A percentile compares a stretch with the other conserved stretches of the same genome.
These are phyloP conservation scores for Calonectria multiphialidica DNA, from an alignment of 2,329 filamentous ascomycete genomes.

Conservation along the genomic window DNA sequence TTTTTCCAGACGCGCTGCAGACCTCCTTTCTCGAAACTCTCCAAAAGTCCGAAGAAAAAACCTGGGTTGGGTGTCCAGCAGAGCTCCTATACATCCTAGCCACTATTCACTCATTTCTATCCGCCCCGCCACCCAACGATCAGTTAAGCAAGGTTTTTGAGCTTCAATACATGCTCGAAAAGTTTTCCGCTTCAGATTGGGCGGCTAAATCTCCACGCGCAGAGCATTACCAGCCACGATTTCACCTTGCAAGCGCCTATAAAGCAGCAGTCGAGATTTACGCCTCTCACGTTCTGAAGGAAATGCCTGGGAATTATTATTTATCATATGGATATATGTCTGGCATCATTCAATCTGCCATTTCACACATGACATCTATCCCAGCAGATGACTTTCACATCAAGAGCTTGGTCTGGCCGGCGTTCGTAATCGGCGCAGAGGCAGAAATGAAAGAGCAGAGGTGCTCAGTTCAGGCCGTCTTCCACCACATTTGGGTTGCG, in stretches of 20 bases:
- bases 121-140: not conserved
- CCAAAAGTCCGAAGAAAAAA: conserved; percentile 26
- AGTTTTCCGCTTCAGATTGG: conserved; percentile 15
- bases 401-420: conserved; percentile 28
- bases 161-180: not conserved
- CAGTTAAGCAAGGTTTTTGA: not conserved
- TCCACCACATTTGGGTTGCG: conserved; percentile 23
- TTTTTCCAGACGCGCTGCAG: not conserved
- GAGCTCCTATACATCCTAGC: conserved; percentile 19
- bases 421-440: conserved; percentile 23
- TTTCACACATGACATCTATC: conserved; percentile 11
- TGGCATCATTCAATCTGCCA: not conserved
- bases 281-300: conserved; percentile 1
- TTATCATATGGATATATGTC: not conserved
- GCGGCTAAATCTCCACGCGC: conserved; percentile 4
- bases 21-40: conserved; percentile 6
- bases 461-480: not conserved
- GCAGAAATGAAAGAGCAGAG: not conserved
- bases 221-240: conserved; percentile 13
- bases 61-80: conserved; percentile 25
- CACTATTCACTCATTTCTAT: conserved; percentile 4
- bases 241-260: conserved; percentile 19
- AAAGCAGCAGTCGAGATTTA: conserved; percentile 24
- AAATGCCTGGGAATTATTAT: not conserved
- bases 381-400: conserved; percentile 25